phyloP scores from a whole-genome alignment of 1,284 basidiomycete genomes.

The Wolfiporia cocos region DNA sequence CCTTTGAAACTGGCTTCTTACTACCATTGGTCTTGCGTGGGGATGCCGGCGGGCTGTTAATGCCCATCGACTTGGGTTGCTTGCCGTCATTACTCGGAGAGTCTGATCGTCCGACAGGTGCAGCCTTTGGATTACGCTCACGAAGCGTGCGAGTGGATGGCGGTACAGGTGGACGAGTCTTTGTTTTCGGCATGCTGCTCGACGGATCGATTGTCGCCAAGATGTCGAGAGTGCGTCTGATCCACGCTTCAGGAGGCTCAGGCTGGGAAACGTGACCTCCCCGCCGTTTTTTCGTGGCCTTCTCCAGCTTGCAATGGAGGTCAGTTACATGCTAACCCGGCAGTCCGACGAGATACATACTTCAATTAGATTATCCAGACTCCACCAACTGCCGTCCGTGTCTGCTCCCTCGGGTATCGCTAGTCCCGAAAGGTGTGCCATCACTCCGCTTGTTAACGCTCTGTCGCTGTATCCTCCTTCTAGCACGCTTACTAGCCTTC shows the following conservation, averaged over 20 bases:
- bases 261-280: conserved; percentile 36
- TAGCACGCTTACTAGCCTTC: conserved; percentile 81
- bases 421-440: conserved; percentile 76
- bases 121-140: conserved; percentile 45
- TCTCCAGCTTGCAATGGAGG: conserved; percentile 51
- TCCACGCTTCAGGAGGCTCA: conserved; percentile 40
- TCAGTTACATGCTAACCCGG: neutral
- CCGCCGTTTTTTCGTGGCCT: conserved; percentile 57
- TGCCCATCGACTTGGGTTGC: too few relatives aligned
- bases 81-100: too few relatives aligned
- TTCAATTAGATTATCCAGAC: conserved; percentile 51
- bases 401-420: conserved; percentile 29
- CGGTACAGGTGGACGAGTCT: conserved; percentile 21
- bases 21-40: conserved; percentile 5
- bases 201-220: conserved; percentile 35
- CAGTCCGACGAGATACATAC: conserved; percentile 32
- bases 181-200: conserved; percentile 21
- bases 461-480: conserved; percentile 96
- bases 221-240: conserved; percentile 43
- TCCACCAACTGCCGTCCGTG: conserved; percentile 66
- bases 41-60: conserved; percentile 11
- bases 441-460: conserved; percentile 74
- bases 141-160: conserved; percentile 49
- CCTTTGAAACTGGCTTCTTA: conserved; percentile 2
- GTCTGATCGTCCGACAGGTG: conserved; percentile 14